Conservation (phyloP, 805 yeast species). For the Candida xiaguanensis region DNA sequence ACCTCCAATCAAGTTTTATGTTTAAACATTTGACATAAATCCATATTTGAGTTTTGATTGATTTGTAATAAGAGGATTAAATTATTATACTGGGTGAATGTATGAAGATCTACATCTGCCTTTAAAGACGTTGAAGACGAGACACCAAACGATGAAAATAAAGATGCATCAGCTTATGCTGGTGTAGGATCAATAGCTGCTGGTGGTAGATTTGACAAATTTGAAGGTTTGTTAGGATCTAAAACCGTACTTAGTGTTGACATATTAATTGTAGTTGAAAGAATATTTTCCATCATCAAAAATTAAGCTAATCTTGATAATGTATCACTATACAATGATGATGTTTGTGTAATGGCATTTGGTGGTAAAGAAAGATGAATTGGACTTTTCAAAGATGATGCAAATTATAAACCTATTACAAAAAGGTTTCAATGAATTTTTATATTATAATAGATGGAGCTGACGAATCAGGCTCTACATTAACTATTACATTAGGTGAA, state of each 20-base stretch:
- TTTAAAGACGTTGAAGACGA: conserved; percentile 62
- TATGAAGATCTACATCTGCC: conserved; percentile 91
- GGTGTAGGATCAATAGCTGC: conserved; percentile 99
- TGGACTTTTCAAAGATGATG: conserved; percentile 93
- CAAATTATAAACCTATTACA: conserved; percentile 69
- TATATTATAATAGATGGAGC: conserved; percentile 96
- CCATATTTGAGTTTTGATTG: conserved; percentile 76
- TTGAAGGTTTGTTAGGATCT: conserved; percentile 95
- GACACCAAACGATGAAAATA: conserved; percentile 50
- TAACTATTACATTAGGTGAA: conserved; percentile 92
- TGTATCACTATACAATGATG: conserved; percentile 80
- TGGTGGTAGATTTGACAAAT: conserved; percentile 96
- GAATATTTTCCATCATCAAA: conserved; percentile 85
- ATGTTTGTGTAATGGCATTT: conserved; percentile 94
- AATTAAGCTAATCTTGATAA: conserved; percentile 63
- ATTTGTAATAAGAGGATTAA: conserved; percentile 95
- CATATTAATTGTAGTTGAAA: conserved; percentile 93
- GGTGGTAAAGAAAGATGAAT: conserved; percentile 98
- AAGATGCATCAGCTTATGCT: conserved; percentile 93
- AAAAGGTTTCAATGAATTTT: conserved; percentile 86
- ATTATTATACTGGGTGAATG: conserved; percentile 94
- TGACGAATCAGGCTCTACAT: conserved; percentile 85
- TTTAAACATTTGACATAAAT: conserved; percentile 77
- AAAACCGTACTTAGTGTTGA: conserved; percentile 97
- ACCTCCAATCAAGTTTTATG: too few species aligned